Conservation (phyloP, 495 filamentous ascomycete genomes). For the Aspergillus haitiensis region DNA sequence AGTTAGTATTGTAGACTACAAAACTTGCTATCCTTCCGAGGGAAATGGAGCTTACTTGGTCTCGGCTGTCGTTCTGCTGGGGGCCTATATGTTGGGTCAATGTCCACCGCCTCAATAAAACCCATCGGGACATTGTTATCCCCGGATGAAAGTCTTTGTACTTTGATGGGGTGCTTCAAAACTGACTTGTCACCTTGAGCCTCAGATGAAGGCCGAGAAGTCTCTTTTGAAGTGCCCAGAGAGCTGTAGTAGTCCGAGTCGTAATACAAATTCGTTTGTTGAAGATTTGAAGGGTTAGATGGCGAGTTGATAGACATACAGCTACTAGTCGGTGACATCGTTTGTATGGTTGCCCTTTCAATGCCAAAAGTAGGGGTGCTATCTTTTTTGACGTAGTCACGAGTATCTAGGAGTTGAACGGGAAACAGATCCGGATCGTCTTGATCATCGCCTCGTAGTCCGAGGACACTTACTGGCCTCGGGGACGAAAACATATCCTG, state of each 20-base stretch:
- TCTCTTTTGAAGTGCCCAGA: slow-evolving; percentile 17
- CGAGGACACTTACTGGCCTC: slow-evolving; percentile 77
- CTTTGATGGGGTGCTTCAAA: slow-evolving; percentile 42
- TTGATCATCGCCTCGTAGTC: slow-evolving; percentile 76
- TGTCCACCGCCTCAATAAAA: slow-evolving; percentile 89
- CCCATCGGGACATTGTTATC: slow-evolving; percentile 58
- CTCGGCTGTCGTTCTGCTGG: slow-evolving; percentile 70
- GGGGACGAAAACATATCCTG: slow-evolving; percentile 98
- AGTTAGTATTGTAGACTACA: background rate
- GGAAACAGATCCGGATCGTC: slow-evolving; percentile 92
- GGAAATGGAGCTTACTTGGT: slow-evolving; percentile 53
- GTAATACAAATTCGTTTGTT: slow-evolving; percentile 17
- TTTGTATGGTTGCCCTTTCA: slow-evolving; percentile 45
- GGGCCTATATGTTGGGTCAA: slow-evolving; percentile 81
- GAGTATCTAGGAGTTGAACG: slow-evolving; percentile 70
- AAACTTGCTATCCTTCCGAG: background rate
- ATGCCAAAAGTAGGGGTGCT: slow-evolving; percentile 50
- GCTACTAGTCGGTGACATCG: slow-evolving; percentile 66
- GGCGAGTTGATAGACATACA: slow-evolving; percentile 52
- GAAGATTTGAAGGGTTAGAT: slow-evolving; percentile 18
- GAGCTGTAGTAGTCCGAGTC: slow-evolving; percentile 30
- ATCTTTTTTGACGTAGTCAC: slow-evolving; percentile 59
- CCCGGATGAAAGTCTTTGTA: slow-evolving; percentile 43
- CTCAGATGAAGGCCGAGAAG: slow-evolving; percentile 23
- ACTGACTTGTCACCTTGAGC: slow-evolving; percentile 19